Evolutionary conservation across 2,329 filamentous ascomycete genomes (phyloP).

Genomic region (Dichotomopilus funicola): DNA sequence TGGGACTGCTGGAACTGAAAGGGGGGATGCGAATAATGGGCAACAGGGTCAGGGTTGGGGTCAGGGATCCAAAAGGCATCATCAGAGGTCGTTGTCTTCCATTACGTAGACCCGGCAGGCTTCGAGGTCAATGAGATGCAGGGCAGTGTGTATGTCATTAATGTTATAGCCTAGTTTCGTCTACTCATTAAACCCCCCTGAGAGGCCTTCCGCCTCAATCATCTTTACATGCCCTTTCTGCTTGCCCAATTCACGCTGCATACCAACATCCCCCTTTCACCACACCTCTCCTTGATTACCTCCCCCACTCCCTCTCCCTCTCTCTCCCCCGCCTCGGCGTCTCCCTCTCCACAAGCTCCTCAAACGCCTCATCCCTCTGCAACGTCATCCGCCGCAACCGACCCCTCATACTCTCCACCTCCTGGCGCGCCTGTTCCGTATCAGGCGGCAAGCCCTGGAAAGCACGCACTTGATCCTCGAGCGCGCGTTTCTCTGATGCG

Average conservation of each 20-base stretch:
- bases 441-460: slow-evolving; percentile 72
- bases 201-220: too few relatives aligned
- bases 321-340: slow-evolving; percentile 41
- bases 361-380: slow-evolving; percentile 67
- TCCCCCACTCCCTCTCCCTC: background rate
- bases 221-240: too few relatives aligned
- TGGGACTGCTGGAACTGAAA: background rate
- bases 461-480: slow-evolving; percentile 56
- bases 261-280: background rate
- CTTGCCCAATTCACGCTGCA: too few relatives aligned
- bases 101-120: too few relatives aligned
- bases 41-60: too few relatives aligned
- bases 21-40: too few relatives aligned
- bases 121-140: too few relatives aligned
- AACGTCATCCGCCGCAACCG: slow-evolving; percentile 57
- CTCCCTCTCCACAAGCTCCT: slow-evolving; percentile 59
- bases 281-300: slow-evolving; percentile 7
- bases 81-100: too few relatives aligned
- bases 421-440: slow-evolving; percentile 57
- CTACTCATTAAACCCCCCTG: too few relatives aligned
- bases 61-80: too few relatives aligned
- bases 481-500: slow-evolving; percentile 48
- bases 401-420: slow-evolving; percentile 60
- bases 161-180: too few relatives aligned
- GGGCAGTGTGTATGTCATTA: too few relatives aligned